Base-by-base conservation (phyloP, 176 grass and related monocot genomes). In the Zoysia japonica region DNA sequence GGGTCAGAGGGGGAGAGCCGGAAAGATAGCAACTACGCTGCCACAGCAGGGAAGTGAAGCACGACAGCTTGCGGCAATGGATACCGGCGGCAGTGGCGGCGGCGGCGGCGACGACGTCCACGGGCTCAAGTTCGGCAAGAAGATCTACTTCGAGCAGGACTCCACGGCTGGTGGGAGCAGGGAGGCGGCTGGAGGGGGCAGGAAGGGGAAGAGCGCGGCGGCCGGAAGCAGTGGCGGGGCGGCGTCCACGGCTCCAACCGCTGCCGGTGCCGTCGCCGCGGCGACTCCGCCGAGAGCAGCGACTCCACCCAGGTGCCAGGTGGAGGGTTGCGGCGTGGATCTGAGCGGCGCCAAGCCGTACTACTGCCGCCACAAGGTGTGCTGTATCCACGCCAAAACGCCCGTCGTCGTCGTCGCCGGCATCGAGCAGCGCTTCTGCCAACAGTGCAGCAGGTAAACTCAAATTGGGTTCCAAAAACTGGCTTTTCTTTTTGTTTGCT, bases 141-240 rank as follows among this genome's bases (percentile, higher is more conserved):
- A 94, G 86, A 86, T 93, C 66, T 98, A 98, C 90, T 98, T 98
- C 78, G 96, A 91, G 69, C 92, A 98, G 47, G 82, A 89, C 46
- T 74, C 47, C 12, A 67, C 61, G 0, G 66, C 65, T n/a, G 49
- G 66, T 50, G 71, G 65, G 43, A 13, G 50, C 68, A 5, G 50
- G 5, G 17, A 44, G 5, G 55, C 52, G 28, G 39, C 41, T 1
- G 48, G 48, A 9, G 65, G 61, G 47, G 88, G 80, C 64, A 85
- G 78, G 80, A 93, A 78, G 69, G 76, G 82, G 15, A 74, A 42
- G 56, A 80, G 59, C 68, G 48, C 52, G 8, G 63, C 47, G 16
- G 16, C 40, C 1, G 39, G 35, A 1, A 38, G 40, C 12, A 62
- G 65, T 50, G 85, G 79, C 61, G 78, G 49, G 9, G 42, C 37